Conservation (phyloP, 75 land plant genomes). For the Chamaecyparis obtusa region DNA sequence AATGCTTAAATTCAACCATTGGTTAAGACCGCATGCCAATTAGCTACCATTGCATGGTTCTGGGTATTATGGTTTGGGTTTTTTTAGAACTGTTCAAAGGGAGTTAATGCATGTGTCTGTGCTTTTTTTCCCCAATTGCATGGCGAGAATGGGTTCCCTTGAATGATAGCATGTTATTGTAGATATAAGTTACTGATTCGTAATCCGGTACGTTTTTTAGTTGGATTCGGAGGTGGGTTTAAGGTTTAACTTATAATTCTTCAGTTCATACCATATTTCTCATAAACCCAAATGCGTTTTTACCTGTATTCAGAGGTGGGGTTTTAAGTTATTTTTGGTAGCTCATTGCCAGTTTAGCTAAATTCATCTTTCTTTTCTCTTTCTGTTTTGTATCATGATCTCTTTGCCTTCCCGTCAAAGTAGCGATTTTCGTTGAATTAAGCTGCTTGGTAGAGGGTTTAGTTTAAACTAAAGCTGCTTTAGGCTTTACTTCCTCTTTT, state of each 20-base stretch:
- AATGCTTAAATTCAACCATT: background rate
- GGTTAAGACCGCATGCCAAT: no score
- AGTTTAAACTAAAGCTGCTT: background rate
- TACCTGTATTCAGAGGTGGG: background rate
- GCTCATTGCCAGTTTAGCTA: background rate
- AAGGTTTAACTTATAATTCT: background rate
- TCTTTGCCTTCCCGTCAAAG: no score
- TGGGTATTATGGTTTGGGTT: background rate
- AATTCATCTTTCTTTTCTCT: no score
- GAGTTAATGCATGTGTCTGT: background rate
- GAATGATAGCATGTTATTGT: background rate
- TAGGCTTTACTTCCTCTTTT: background rate
- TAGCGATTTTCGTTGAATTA: no score
- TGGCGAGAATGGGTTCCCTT: background rate
- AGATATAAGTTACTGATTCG: background rate
- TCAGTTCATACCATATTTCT: background rate
- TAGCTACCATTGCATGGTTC: no score
- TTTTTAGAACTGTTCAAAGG: background rate
- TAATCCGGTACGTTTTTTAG: no score
- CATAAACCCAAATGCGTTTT: background rate
- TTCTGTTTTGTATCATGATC: no score
- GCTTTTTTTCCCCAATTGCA: background rate
- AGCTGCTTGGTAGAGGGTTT: no score
- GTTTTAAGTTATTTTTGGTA: background rate
- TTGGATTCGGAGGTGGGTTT: background rate